phyloP scores from a whole-genome alignment of 768 basidiomycete genomes.

The Suillus lakei region DNA sequence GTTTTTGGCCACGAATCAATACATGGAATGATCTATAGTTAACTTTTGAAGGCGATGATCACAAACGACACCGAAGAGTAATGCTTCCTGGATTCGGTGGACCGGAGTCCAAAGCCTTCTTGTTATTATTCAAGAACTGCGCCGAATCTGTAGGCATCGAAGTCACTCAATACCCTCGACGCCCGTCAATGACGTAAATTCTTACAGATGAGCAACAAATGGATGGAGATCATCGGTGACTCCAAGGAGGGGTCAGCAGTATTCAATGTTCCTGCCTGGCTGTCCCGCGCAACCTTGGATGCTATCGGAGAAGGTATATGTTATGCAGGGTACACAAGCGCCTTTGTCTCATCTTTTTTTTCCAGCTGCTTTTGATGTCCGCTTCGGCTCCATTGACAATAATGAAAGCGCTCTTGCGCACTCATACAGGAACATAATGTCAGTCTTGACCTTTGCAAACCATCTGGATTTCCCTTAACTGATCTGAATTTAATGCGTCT shows the following conservation, averaged over 20 bases:
- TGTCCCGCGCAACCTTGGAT: constrained; percentile 53
- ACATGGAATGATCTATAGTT: not conserved
- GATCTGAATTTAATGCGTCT: not conserved
- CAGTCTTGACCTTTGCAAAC: not conserved
- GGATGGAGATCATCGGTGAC: constrained; percentile 24
- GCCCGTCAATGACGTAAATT: not conserved
- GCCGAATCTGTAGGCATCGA: constrained; percentile 26
- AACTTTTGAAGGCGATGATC: constrained; percentile 39
- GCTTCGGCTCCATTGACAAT: constrained; percentile 44
- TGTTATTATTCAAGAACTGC: constrained; percentile 50
- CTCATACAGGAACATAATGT: constrained; percentile 12
- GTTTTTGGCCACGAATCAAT: constrained; percentile 19
- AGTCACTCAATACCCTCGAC: not conserved
- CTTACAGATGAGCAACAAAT: constrained; percentile 27
- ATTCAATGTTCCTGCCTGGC: constrained; percentile 31
- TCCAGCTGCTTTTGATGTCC: constrained; percentile 57
- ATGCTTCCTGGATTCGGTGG: constrained; percentile 61
- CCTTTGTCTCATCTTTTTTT: not conserved
- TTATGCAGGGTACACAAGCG: not conserved
- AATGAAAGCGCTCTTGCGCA: constrained; percentile 11
- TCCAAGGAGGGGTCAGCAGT: constrained; percentile 16
- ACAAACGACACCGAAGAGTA: constrained; percentile 57
- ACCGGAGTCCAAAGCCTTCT: constrained; percentile 54
- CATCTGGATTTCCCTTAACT: not conserved
- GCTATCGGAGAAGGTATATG: constrained; percentile 52